Evolutionary conservation across 768 basidiomycete genomes (phyloP).

Genomic region (Phaeotremella skinneri): DNA sequence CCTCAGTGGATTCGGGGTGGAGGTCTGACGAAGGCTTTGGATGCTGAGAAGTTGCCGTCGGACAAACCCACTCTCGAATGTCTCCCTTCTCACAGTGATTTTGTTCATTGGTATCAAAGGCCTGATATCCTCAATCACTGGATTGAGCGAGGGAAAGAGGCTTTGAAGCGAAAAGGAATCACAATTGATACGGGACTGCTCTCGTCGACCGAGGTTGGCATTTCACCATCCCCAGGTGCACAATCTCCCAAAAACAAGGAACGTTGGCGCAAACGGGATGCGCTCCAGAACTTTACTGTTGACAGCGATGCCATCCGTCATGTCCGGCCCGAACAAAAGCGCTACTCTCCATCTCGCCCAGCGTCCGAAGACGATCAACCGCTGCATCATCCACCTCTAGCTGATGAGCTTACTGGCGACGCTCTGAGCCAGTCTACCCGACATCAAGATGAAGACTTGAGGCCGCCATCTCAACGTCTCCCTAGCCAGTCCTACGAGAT

Average conservation of each 20-base stretch:
- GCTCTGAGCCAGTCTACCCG: too few relatives aligned
- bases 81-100: constrained; percentile 31
- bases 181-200: constrained; percentile 19
- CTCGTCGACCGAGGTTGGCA: background rate
- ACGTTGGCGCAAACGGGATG: background rate
- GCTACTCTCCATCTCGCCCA: constrained; percentile 15
- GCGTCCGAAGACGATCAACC: too few relatives aligned
- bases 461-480: too few relatives aligned
- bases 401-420: too few relatives aligned
- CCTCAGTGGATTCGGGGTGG: constrained; percentile 48
- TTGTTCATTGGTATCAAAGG: constrained; percentile 35
- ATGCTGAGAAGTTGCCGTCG: background rate
- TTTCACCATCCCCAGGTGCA: background rate
- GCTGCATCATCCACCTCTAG: too few relatives aligned
- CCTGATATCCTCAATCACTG: constrained; percentile 21
- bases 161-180: constrained; percentile 34
- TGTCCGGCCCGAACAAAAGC: background rate
- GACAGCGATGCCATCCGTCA: too few relatives aligned
- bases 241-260: background rate
- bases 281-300: too few relatives aligned
- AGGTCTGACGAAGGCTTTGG: constrained; percentile 22
- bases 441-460: too few relatives aligned
- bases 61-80: constrained; percentile 12
- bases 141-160: constrained; percentile 28
- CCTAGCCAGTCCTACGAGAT: too few relatives aligned